Conservation (phyloP, 2,329 filamentous ascomycete species). For the Phymatotrichopsis omnivora region DNA sequence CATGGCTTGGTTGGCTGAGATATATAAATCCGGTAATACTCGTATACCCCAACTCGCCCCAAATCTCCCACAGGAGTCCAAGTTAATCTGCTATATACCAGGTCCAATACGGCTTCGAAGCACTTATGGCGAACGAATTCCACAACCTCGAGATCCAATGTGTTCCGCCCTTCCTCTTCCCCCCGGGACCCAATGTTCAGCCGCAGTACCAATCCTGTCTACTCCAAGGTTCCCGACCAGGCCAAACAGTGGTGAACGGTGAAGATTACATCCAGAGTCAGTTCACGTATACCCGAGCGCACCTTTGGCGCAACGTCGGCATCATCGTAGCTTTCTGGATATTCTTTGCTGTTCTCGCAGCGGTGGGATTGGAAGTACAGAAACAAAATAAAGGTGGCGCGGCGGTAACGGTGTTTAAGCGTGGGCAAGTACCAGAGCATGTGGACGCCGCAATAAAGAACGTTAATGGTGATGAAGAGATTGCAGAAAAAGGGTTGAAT, state of each 20-base stretch:
- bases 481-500: constrained; percentile 33
- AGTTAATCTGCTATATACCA: constrained; percentile 48
- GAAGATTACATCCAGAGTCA: constrained; percentile 46
- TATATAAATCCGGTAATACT: constrained; percentile 2
- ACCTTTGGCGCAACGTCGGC: constrained; percentile 52
- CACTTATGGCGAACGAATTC: constrained; percentile 47
- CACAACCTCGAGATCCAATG: constrained; percentile 47
- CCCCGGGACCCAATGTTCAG: constrained; percentile 40
- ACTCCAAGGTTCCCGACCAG: constrained; percentile 47
- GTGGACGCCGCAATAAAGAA: constrained; percentile 49
- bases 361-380: constrained; percentile 38
- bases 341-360: constrained; percentile 38
- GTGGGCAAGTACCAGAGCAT: constrained; percentile 51
- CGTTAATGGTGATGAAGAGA: constrained; percentile 46
- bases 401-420: constrained; percentile 52
- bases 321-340: constrained; percentile 45
- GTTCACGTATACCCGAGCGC: constrained; percentile 46
- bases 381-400: constrained; percentile 52
- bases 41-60: constrained; percentile 38
- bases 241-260: constrained; percentile 45
- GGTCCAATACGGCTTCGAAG: constrained; percentile 55
- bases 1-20: constrained; percentile 20
- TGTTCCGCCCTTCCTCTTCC: constrained; percentile 47
- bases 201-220: constrained; percentile 47
- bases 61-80: too few species aligned